These are phyloP conservation scores for Suillus subluteus DNA, from an alignment of 768 basidiomycete species.

Conservation along the genomic window DNA sequence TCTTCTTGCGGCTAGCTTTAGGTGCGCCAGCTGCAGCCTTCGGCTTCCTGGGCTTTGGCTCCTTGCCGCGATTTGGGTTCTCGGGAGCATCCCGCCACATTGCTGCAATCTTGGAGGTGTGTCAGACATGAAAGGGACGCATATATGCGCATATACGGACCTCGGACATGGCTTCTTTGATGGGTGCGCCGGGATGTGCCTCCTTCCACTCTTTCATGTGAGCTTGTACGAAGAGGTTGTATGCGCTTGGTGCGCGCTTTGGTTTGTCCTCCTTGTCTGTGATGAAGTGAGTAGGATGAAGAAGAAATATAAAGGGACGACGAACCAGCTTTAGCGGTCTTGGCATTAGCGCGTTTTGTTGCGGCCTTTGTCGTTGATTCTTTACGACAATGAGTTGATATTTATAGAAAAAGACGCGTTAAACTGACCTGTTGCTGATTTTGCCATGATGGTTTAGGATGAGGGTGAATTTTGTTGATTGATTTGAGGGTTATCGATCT, in stretches of 20 bases:
- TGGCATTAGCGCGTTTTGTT: conserved; percentile 55
- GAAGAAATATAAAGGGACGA: conserved; percentile 13
- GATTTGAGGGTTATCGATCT: conserved; percentile 11
- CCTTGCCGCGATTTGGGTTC: conserved; percentile 65
- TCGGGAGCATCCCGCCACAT: conserved; percentile 63
- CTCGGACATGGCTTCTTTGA: conserved; percentile 58
- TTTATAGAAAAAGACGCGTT: not conserved
- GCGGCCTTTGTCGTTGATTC: conserved; percentile 59
- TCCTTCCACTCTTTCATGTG: conserved; percentile 62
- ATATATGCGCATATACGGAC: conserved; percentile 25
- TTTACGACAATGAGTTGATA: conserved; percentile 24
- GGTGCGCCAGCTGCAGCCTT: conserved; percentile 34
- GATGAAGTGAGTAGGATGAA: conserved; percentile 6
- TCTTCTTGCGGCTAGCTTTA: conserved; percentile 15
- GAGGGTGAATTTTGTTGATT: conserved; percentile 12
- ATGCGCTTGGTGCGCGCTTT: conserved; percentile 62
- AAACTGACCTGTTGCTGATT: conserved; percentile 49
- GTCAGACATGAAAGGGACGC: conserved; percentile 14
- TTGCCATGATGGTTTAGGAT: conserved; percentile 46
- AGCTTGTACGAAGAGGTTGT: conserved; percentile 59
- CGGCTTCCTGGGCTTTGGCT: conserved; percentile 48
- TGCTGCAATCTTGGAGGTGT: conserved; percentile 48
- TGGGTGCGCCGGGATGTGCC: conserved; percentile 47
- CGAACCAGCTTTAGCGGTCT: conserved; percentile 43
- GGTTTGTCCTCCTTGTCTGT: conserved; percentile 48